Conservation (phyloP, 208 protist species). For the Trypanosoma scelopori region DNA sequence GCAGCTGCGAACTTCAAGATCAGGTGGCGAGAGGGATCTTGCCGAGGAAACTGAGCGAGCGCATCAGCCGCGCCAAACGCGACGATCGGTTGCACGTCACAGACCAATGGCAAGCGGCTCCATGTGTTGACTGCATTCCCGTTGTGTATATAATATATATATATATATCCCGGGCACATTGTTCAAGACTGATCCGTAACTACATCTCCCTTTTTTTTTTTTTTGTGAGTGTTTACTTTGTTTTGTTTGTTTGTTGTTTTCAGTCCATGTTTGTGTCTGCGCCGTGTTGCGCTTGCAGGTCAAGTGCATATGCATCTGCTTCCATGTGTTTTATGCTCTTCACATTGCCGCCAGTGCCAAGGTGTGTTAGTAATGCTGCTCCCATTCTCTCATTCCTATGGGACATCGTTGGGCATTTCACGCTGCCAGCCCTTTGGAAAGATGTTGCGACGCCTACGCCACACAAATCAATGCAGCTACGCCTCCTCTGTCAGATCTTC, state of each 20-base stretch:
- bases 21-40: conserved; percentile 7
- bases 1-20: not conserved
- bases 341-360: not conserved
- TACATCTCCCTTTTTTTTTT: conserved; percentile 29
- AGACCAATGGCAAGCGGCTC: not conserved
- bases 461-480: not conserved
- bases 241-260: too few relatives aligned
- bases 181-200: too few relatives aligned
- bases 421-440: not conserved
- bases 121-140: not conserved
- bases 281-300: too few relatives aligned
- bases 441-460: conserved; percentile 5
- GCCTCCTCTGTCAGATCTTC: not conserved
- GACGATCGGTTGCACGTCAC: not conserved
- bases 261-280: too few relatives aligned
- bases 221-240: too few relatives aligned
- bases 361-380: conserved; percentile 8
- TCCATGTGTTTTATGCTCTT: conserved; percentile 9
- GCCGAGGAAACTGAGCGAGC: conserved; percentile 2
- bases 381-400: not conserved
- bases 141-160: too few relatives aligned
- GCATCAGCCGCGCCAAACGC: not conserved
- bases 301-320: not conserved
- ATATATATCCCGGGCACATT: too few relatives aligned
- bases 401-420: not conserved